These are phyloP conservation scores for Gamsiella multidivaricata DNA, from an alignment of 192 early-diverging fungal species.

Conservation along the genomic window DNA sequence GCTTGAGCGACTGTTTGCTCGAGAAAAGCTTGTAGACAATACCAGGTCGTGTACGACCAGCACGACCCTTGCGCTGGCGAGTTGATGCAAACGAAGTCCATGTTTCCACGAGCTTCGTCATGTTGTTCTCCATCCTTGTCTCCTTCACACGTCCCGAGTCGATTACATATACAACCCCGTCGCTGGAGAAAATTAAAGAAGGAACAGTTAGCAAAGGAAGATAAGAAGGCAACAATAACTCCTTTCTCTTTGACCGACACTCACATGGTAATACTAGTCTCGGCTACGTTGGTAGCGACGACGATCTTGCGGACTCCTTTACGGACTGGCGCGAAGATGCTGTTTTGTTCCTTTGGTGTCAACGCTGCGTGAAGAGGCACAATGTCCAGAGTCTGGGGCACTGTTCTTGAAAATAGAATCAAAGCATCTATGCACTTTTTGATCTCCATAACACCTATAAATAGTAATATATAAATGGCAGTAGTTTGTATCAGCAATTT, in stretches of 20 bases:
- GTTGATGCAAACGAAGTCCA: slow-evolving; percentile 66
- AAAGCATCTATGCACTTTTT: slow-evolving; percentile 71
- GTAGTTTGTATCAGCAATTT: not conserved
- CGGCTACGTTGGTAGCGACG: slow-evolving; percentile 81
- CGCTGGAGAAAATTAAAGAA: slow-evolving; percentile 60
- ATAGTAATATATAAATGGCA: not conserved
- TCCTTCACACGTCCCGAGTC: slow-evolving; percentile 78
- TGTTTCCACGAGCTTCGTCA: slow-evolving; percentile 68
- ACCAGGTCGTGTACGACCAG: slow-evolving; percentile 83
- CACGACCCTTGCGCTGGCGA: slow-evolving; percentile 78
- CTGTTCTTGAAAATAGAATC: slow-evolving; percentile 26
- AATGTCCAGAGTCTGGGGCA: slow-evolving; percentile 54
- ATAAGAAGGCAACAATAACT: no score
- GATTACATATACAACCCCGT: slow-evolving; percentile 79
- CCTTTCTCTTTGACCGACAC: no score
- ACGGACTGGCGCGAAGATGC: slow-evolving; percentile 67
- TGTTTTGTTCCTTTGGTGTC: slow-evolving; percentile 73
- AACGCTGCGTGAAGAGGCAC: slow-evolving; percentile 78
- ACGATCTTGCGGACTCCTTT: slow-evolving; percentile 74
- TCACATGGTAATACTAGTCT: slow-evolving; percentile 82
- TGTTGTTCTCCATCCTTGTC: slow-evolving; percentile 67
- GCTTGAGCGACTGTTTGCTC: slow-evolving; percentile 51
- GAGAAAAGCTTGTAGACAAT: slow-evolving; percentile 80
- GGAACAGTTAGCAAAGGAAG: not conserved
- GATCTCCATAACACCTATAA: slow-evolving; percentile 77